Evolutionary conservation across 2,329 filamentous ascomycete species (phyloP).

Genomic region (Raffaelea arxii): DNA sequence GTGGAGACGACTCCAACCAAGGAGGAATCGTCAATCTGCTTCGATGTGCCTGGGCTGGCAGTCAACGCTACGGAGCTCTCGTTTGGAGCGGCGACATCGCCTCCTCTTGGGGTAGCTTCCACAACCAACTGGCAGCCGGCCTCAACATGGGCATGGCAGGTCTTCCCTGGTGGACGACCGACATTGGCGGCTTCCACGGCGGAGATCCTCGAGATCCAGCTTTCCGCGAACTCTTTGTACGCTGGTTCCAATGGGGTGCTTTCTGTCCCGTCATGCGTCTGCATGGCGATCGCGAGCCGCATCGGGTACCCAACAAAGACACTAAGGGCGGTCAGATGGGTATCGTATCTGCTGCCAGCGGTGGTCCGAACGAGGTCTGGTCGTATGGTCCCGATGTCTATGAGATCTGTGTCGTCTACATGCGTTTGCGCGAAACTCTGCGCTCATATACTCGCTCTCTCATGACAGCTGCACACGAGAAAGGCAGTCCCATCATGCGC

Average conservation of each 20-base stretch:
- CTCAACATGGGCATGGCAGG: constrained; percentile 57
- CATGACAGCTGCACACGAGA: constrained; percentile 51
- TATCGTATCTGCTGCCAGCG: constrained; percentile 33
- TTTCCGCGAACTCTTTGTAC: constrained; percentile 66
- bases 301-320: constrained; percentile 23
- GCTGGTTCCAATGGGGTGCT: constrained; percentile 62
- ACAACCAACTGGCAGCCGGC: constrained; percentile 52
- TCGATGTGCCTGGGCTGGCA: constrained; percentile 40
- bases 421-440: constrained; percentile 47
- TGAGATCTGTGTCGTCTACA: constrained; percentile 48
- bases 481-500: constrained; percentile 51
- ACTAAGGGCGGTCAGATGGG: constrained; percentile 24
- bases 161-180: constrained; percentile 60
- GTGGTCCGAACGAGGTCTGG: constrained; percentile 56
- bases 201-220: constrained; percentile 67
- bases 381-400: constrained; percentile 53
- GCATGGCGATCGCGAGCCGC: constrained; percentile 56
- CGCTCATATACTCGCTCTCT: constrained; percentile 46
- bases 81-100: constrained; percentile 62
- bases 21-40: constrained; percentile 48
- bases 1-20: constrained; percentile 20
- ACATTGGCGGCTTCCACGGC: constrained; percentile 67
- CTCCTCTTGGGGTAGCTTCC: constrained; percentile 49
- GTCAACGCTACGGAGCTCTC: constrained; percentile 53
- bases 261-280: constrained; percentile 60